These are phyloP conservation scores for Passiflora organensis DNA, from an alignment of 345 rosid species.

Conservation along the genomic window DNA sequence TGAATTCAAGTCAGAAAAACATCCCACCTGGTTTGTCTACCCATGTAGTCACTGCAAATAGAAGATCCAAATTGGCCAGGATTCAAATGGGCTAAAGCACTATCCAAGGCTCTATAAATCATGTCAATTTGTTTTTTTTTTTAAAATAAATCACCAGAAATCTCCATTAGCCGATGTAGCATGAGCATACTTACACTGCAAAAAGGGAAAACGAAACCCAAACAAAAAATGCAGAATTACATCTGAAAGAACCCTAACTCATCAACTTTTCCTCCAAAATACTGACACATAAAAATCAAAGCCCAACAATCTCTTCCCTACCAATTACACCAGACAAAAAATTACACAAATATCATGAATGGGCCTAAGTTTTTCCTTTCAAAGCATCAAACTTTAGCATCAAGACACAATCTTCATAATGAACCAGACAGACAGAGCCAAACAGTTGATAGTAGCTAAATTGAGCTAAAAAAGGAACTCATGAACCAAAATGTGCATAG, in stretches of 20 bases:
- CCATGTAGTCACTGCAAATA: background rate
- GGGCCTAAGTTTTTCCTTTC: background rate
- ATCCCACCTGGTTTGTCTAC: background rate
- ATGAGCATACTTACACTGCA: background rate
- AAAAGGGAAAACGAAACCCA: background rate
- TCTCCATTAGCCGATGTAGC: background rate
- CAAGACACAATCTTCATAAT: background rate
- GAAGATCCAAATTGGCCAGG: background rate
- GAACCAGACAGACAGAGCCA: background rate
- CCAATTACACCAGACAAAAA: background rate
- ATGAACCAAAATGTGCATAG: background rate
- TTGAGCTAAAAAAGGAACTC: background rate
- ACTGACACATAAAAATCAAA: conserved; percentile 7
- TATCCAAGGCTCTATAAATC: background rate
- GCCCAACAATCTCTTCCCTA: background rate
- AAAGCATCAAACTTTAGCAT: background rate
- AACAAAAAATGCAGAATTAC: conserved; percentile 4
- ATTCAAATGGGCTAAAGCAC: background rate
- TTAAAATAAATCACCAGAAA: background rate
- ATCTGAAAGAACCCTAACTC: background rate
- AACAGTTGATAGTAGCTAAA: background rate
- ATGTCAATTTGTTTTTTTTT: background rate
- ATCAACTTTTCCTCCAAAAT: background rate
- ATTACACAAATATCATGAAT: conserved; percentile 4
- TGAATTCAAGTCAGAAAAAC: background rate